A percentile compares a stretch with the other conserved stretches of the same genome.
These are phyloP conservation scores for Stromatinia cepivora DNA, from an alignment of 2,329 filamentous ascomycete species.

Conservation along the genomic window DNA sequence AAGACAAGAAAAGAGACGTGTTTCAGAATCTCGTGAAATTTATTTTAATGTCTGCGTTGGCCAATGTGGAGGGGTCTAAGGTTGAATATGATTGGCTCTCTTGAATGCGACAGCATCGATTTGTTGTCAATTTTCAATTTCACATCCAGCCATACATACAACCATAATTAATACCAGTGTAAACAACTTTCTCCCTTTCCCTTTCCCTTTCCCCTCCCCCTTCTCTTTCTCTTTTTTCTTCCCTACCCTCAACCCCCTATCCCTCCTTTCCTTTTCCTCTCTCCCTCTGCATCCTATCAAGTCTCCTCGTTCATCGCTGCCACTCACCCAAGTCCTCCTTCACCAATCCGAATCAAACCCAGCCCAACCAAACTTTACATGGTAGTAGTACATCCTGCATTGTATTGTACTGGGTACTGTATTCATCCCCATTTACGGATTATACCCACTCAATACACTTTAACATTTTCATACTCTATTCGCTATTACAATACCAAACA, in stretches of 20 bases:
- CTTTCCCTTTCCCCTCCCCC: background rate
- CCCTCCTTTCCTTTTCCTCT: background rate
- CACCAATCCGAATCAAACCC: background rate
- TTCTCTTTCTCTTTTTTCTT: background rate
- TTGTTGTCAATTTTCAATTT: slow-evolving; percentile 16
- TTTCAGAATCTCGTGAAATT: slow-evolving; percentile 13
- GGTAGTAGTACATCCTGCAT: background rate
- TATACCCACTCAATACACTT: slow-evolving; percentile 1
- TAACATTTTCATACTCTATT: background rate
- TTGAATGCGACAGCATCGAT: slow-evolving; percentile 5
- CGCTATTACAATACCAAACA: background rate
- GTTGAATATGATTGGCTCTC: background rate
- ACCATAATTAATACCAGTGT: background rate
- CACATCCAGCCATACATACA: background rate
- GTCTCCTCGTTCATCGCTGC: background rate
- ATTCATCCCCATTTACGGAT: background rate
- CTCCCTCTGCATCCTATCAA: slow-evolving; percentile 3
- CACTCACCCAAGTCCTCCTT: background rate
- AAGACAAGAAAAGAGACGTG: background rate
- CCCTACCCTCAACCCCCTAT: background rate
- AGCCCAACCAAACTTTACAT: background rate
- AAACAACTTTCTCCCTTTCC: background rate
- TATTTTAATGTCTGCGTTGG: slow-evolving; percentile 13
- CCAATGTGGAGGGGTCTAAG: background rate
- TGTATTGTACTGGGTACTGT: background rate